These are phyloP conservation scores for Calycina herbarum DNA, from an alignment of 2,329 filamentous ascomycete species.

Conservation along the genomic window DNA sequence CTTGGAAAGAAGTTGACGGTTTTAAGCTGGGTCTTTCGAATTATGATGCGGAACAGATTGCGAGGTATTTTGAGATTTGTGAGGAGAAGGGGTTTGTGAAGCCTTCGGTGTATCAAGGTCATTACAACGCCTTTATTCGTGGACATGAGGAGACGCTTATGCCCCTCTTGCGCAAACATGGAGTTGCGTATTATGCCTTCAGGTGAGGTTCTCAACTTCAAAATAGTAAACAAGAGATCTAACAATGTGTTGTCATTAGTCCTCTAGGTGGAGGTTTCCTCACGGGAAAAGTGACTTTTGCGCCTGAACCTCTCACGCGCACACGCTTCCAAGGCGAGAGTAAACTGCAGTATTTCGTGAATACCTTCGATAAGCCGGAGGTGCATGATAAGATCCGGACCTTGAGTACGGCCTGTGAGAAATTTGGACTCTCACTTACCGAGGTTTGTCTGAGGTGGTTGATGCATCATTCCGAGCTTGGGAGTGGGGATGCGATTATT, in stretches of 20 bases:
- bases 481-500: conserved; percentile 3
- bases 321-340: conserved; percentile 8
- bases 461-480: conserved; percentile 8
- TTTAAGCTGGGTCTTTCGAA: conserved; percentile 35
- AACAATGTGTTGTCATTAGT: not conserved
- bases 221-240: not conserved
- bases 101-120: conserved; percentile 37
- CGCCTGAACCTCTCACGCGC: not conserved
- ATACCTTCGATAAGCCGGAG: not conserved
- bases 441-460: conserved; percentile 5
- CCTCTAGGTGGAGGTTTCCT: not conserved
- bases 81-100: conserved; percentile 32
- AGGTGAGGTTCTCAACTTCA: not conserved
- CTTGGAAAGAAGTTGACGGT: not conserved
- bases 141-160: conserved; percentile 8
- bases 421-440: not conserved
- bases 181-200: conserved; percentile 8
- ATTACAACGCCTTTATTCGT: conserved; percentile 27
- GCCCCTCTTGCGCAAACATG: conserved; percentile 2
- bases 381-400: not conserved
- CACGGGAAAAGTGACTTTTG: not conserved
- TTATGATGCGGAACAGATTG: conserved; percentile 26
- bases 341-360: not conserved
- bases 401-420: not conserved
- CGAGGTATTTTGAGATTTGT: conserved; percentile 30